phyloP scores from a whole-genome alignment of 1,284 basidiomycete species.

The Cutaneotrichosporon sp. region DNA sequence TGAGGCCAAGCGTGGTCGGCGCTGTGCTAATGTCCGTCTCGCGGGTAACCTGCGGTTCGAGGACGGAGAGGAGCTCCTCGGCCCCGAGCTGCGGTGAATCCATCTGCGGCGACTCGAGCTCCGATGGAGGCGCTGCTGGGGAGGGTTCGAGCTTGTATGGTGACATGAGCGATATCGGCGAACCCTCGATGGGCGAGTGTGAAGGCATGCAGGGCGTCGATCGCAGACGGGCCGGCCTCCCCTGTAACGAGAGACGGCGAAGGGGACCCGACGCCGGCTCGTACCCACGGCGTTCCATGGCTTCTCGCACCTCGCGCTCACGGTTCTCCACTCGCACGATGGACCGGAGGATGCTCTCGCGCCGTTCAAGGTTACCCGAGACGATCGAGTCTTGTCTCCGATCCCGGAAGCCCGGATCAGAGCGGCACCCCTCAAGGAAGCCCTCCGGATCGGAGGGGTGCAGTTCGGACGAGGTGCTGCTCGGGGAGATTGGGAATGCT shows the following conservation, averaged over 20 bases:
- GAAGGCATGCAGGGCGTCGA: not conserved
- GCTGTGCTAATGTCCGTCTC: constrained; percentile 5
- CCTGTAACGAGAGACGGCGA: constrained; percentile 1
- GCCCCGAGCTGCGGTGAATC: not conserved
- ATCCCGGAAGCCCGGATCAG: not conserved
- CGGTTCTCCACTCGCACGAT: constrained; percentile 4
- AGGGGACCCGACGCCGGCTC: not conserved
- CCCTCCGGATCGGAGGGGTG: not conserved
- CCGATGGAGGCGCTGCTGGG: too few relatives aligned
- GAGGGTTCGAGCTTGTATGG: not conserved
- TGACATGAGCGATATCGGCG: not conserved
- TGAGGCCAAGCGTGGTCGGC: constrained; percentile 1
- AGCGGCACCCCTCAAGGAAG: not conserved
- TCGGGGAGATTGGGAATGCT: not conserved
- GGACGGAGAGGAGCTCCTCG: not conserved
- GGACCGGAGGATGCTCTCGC: constrained; percentile 5
- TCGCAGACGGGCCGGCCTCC: not conserved
- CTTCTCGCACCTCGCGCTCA: not conserved
- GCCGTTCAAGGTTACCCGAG: not conserved
- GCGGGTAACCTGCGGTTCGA: constrained; percentile 4
- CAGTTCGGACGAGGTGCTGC: not conserved
- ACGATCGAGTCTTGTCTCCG: constrained; percentile 2
- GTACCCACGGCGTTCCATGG: constrained; percentile 3
- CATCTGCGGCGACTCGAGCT: not conserved
- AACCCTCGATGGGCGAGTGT: not conserved